These are phyloP conservation scores for Stagonosporopsis chrysanthemi DNA, from an alignment of 2,329 filamentous ascomycete genomes.

Conservation along the genomic window DNA sequence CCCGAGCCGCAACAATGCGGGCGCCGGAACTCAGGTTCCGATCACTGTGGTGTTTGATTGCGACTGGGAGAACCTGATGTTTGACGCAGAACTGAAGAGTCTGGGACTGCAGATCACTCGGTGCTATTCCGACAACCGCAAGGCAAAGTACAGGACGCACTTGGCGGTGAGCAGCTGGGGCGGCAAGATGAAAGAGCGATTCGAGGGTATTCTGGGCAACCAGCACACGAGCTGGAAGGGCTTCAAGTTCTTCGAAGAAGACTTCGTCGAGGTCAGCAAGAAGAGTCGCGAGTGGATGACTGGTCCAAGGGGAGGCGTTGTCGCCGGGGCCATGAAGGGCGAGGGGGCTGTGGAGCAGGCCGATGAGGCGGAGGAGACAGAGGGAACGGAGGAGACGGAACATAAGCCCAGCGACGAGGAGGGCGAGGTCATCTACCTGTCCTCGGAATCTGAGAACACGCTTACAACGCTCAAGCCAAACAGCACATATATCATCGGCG, in stretches of 20 bases:
- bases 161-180: conserved; percentile 81
- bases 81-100: conserved; percentile 82
- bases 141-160: conserved; percentile 71
- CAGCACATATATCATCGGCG: conserved; percentile 91
- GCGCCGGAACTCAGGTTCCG: conserved; percentile 68
- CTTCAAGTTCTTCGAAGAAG: conserved; percentile 73
- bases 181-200: conserved; percentile 76
- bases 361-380: conserved; percentile 49
- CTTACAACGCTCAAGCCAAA: conserved; percentile 84
- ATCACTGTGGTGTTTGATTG: conserved; percentile 88
- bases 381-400: conserved; percentile 34
- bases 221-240: conserved; percentile 82
- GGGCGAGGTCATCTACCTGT: conserved; percentile 82
- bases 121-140: conserved; percentile 86
- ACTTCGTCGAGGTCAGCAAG: conserved; percentile 74
- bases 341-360: not conserved
- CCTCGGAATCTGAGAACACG: conserved; percentile 87
- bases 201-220: conserved; percentile 75
- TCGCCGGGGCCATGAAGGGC: conserved; percentile 65
- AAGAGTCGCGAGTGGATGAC: conserved; percentile 74
- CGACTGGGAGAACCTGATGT: conserved; percentile 90
- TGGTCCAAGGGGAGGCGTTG: conserved; percentile 62
- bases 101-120: conserved; percentile 84
- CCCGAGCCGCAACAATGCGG: conserved; percentile 28
- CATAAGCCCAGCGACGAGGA: conserved; percentile 34